phyloP scores from a whole-genome alignment of 2,329 filamentous ascomycete species.

The Penicillium sp. region DNA sequence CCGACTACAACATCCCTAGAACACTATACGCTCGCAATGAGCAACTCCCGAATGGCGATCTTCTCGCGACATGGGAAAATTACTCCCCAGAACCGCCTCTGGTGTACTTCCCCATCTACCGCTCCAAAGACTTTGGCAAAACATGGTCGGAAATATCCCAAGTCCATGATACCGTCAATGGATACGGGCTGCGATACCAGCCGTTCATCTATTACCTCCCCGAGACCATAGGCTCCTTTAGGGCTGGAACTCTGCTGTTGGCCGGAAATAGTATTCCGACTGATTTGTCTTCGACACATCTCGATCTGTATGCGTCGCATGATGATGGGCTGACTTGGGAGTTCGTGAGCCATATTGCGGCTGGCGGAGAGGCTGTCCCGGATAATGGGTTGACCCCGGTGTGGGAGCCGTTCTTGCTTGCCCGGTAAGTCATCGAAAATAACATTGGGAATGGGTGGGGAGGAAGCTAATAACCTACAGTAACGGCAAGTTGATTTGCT shows the following conservation, averaged over 20 bases:
- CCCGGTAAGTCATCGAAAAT: constrained; percentile 37
- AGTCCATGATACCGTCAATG: constrained; percentile 63
- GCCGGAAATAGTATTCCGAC: constrained; percentile 56
- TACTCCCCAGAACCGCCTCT: constrained; percentile 55
- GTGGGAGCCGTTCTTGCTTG: constrained; percentile 69
- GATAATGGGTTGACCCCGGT: constrained; percentile 66
- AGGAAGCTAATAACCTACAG: constrained; percentile 14
- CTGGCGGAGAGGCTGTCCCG: constrained; percentile 60
- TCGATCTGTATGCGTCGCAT: constrained; percentile 66
- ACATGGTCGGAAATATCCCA: constrained; percentile 64
- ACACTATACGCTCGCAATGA: constrained; percentile 53
- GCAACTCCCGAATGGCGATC: constrained; percentile 44
- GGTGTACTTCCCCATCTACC: constrained; percentile 53
- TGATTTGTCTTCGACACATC: constrained; percentile 61
- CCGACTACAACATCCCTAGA: constrained; percentile 47
- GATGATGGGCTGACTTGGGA: constrained; percentile 64
- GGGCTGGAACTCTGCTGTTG: constrained; percentile 62
- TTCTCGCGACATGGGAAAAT: constrained; percentile 57
- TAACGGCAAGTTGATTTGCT: constrained; percentile 60
- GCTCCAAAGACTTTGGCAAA: constrained; percentile 54
- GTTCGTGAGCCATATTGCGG: constrained; percentile 65
- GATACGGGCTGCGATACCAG: constrained; percentile 67
- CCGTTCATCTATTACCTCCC: constrained; percentile 66
- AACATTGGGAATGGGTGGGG: not conserved
- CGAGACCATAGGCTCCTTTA: constrained; percentile 55